Evolutionary conservation across 2,329 filamentous ascomycete genomes (phyloP).

Genomic region (Microcyclospora tardicrescens): DNA sequence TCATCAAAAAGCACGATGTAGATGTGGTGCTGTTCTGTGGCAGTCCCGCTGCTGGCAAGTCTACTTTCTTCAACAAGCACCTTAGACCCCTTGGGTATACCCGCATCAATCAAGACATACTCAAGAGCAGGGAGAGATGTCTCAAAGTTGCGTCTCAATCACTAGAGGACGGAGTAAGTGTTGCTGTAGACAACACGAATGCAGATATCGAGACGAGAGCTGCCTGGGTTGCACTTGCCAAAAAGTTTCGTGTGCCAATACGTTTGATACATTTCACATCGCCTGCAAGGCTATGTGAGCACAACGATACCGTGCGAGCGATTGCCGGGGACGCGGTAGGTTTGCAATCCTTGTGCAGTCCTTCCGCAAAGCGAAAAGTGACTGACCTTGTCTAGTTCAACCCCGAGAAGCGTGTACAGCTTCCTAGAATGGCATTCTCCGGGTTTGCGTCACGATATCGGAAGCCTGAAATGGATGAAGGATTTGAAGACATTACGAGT

Average conservation of each 20-base stretch:
- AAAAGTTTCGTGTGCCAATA: conserved; percentile 57
- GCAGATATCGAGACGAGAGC: conserved; percentile 62
- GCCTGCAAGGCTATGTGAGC: conserved; percentile 54
- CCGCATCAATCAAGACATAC: conserved; percentile 77
- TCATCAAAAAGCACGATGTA: conserved; percentile 48
- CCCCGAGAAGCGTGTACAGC: conserved; percentile 59
- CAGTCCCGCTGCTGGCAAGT: conserved; percentile 82
- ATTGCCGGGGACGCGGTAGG: conserved; percentile 34
- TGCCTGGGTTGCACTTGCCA: conserved; percentile 67
- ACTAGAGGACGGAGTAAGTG: conserved; percentile 51
- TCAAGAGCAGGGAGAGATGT: conserved; percentile 59
- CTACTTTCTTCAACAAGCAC: conserved; percentile 71
- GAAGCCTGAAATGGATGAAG: conserved; percentile 59
- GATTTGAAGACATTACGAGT: conserved; percentile 66
- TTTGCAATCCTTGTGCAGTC: conserved; percentile 5
- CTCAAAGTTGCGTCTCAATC: conserved; percentile 58
- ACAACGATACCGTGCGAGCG: conserved; percentile 77
- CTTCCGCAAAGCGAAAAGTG: background rate
- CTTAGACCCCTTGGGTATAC: conserved; percentile 68
- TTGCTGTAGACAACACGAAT: conserved; percentile 93
- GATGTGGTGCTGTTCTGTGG: conserved; percentile 82
- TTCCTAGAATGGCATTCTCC: conserved; percentile 71
- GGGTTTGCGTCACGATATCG: conserved; percentile 62
- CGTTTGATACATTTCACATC: conserved; percentile 80
- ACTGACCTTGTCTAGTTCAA: conserved; percentile 48